These are phyloP conservation scores for Graphiopsis chlorocephala DNA, from an alignment of 2,329 filamentous ascomycete genomes.

Conservation along the genomic window DNA sequence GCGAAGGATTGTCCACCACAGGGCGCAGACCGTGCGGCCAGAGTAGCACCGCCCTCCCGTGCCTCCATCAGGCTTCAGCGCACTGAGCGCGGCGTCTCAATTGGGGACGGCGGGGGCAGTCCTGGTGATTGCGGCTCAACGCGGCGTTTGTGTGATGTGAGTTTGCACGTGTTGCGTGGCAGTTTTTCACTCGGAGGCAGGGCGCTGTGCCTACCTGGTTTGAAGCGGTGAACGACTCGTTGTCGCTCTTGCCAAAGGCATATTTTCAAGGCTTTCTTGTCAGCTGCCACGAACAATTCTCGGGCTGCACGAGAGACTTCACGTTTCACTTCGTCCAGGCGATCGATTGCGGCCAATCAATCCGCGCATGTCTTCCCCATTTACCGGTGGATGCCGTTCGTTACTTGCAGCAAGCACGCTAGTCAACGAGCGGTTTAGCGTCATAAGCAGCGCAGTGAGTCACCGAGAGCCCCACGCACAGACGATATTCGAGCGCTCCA, in stretches of 20 bases:
- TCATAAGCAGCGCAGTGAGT: background rate
- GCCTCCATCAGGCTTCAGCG: background rate
- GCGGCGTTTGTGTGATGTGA: background rate
- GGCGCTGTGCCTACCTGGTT: background rate
- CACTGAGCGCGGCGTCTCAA: background rate
- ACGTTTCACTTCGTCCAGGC: constrained; percentile 10
- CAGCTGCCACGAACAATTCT: background rate
- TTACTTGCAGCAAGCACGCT: background rate
- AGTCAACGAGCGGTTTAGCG: background rate
- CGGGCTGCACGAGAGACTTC: background rate
- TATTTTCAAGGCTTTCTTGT: background rate
- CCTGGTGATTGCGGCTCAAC: background rate
- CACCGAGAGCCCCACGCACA: background rate
- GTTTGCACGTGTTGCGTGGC: background rate
- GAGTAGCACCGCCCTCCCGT: background rate
- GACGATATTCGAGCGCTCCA: background rate
- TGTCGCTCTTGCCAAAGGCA: background rate
- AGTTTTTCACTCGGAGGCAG: background rate
- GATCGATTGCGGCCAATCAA: constrained; percentile 9
- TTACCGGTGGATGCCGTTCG: background rate
- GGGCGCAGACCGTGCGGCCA: background rate
- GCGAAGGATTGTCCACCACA: background rate
- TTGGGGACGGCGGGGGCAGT: background rate
- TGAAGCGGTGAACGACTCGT: background rate
- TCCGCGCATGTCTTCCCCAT: background rate